Base-by-base conservation (phyloP, 148 eudicot genomes). In the Pouteria glomerata region DNA sequence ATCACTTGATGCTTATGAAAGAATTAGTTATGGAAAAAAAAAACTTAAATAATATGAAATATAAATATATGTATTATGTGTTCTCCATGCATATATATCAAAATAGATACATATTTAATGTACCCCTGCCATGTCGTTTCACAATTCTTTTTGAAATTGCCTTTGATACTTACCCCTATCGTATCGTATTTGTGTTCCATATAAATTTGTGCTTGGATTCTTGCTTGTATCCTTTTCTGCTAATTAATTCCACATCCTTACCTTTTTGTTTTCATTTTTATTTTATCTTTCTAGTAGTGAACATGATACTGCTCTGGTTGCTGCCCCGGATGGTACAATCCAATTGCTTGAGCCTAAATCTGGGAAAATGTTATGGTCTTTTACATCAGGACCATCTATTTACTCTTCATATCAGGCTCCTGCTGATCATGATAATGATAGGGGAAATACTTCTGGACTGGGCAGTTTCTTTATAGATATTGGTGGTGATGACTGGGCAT, bases 401-500 rank as follows among this genome's bases (percentile, higher is more conserved):
- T 89, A 93, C 81, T 80, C 82, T 60, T 93, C 98, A 3, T 86
- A 81, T 82, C 97, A 91, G 56, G 81, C 83, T 69, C 79, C 92
- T 66, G 18, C 74, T 18, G 74, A 66, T 56, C 84, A 79, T 57
- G 82, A 82, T 44, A 73, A 61, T 47, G 86, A 78, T 31, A 80
- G 76, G 27, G 85, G 80, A 56, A 78, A 83, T 72, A 63, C 69
- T 75, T 76, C 83, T 53, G 80, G 60, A 45, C 68, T 68, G 34
- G 69, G 77, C 61, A 77, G 80, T 68, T 87, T 89, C 65, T 93
- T 76, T 73, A 76, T 90, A 62, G 98, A 90, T 59, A n/a, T n/a
- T n/a, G 89, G 90, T 77, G 98, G 88, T 57, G 95, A 90, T 67
- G 92, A 93, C 67, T 87, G 98, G 91, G 80, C 79, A n/a, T 67